Base-by-base conservation (phyloP, 2,329 filamentous ascomycete genomes). In the Colletotrichum endophyticum region DNA sequence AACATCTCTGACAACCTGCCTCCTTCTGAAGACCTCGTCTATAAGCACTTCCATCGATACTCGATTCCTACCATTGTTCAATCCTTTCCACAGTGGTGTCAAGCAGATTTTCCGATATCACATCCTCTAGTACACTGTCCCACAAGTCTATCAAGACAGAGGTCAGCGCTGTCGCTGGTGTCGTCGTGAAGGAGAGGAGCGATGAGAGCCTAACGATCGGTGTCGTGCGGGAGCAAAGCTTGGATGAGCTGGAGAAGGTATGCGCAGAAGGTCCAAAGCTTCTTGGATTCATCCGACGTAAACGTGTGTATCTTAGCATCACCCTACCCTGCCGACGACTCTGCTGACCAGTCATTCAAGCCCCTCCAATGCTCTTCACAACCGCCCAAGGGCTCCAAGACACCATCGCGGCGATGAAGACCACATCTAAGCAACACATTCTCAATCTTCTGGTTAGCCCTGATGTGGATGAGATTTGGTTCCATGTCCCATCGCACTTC, bases 401-500 rank as follows among this genome's bases (percentile, higher is more conserved):
- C 27, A 67, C 70, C 16, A 67, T 72, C 28, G 70, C 39, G 2
- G 44, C 27, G n/a, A 53, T 53, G 0, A 44, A 72, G 9, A 49
- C 66, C 57, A 67, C 3, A 16, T 27, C 25, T 15, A 56, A 53
- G 27, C 70, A 57, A 0, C 59, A 22, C 39, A 19, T 57, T 30
- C 15, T 72, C 13, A 72, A 72, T 28, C 27, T 72, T 0, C 39
- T 72, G 4, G 39, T 64, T 7, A 66, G 59, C 30, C 59, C 70
- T 3, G 70, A 72, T 7, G 66, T 72, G 9, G 8, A 63, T 12
- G 70, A 56, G 0, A 53, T 72, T 2, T 32, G 61, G 27, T 72
- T 72, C 28, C n/a, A 72, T 19, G 70, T 72, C 19, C 70, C 70
- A 15, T 44, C 70, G 19, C 70, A 72, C 49, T 72, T 72, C 62